Evolutionary conservation across 2,329 filamentous ascomycete genomes (phyloP).

Genomic region (Aspergillus brasiliensis): DNA sequence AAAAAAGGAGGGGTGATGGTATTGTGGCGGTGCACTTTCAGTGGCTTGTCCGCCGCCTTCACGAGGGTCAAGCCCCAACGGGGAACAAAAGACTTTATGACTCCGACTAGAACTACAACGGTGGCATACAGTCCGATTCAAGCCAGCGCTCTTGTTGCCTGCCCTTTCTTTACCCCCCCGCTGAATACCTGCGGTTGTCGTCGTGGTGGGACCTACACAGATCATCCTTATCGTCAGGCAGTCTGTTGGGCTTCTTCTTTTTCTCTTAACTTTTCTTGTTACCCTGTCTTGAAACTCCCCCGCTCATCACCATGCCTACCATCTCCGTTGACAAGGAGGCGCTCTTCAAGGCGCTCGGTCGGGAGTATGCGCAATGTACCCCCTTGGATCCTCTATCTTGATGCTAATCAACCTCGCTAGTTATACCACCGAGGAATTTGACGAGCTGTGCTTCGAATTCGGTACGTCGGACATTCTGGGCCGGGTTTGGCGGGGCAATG

Average conservation of each 20-base stretch:
- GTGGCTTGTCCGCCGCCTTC: slow-evolving; percentile 23
- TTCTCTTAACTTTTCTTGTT: slow-evolving; percentile 3
- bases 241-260: slow-evolving; percentile 3
- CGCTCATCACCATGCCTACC: slow-evolving; percentile 75
- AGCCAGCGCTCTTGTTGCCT: not conserved
- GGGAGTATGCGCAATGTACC: slow-evolving; percentile 63
- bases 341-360: slow-evolving; percentile 89
- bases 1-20: slow-evolving; percentile 25
- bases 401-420: slow-evolving; percentile 45
- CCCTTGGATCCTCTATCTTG: not conserved
- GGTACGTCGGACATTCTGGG: slow-evolving; percentile 51
- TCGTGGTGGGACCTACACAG: slow-evolving; percentile 3
- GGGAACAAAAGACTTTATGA: slow-evolving; percentile 19
- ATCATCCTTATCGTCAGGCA: not conserved
- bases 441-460: slow-evolving; percentile 97
- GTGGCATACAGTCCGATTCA: not conserved
- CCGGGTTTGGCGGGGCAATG: slow-evolving; percentile 25
- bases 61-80: slow-evolving; percentile 25
- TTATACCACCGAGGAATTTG: slow-evolving; percentile 91
- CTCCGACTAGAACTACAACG: slow-evolving; percentile 1
- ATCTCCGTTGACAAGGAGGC: slow-evolving; percentile 95
- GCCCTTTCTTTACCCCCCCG: not conserved
- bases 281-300: slow-evolving; percentile 25
- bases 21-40: slow-evolving; percentile 31
- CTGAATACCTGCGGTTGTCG: not conserved